Base-by-base conservation (phyloP, 108 stramenopile species). In the Cyclotella kingstonii region DNA sequence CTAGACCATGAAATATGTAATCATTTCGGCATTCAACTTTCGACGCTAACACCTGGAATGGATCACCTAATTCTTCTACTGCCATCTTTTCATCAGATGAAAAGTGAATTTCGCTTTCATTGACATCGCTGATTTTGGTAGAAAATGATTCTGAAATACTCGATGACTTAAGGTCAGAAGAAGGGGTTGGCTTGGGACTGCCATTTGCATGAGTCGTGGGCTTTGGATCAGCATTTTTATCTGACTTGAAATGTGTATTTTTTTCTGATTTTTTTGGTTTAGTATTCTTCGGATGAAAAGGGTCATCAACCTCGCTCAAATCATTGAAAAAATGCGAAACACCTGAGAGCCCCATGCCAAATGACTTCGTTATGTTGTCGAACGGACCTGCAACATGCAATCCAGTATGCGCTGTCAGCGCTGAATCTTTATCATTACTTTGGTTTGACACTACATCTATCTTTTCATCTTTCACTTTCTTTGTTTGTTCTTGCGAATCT, bases 21-120 rank as follows among this genome's bases (percentile, higher is more conserved):
- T 29, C 21, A 5, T 38, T 5, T 51, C 4, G 15, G 30, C 34
- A 22, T 17, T 4, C 66, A 34, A 28, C 31, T 10, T 11, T 9
- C 25, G 35, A 12, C 11, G 39, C 38, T 1, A 48, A 5, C 21
- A 18, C 29, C 15, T 39, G 34, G 18, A 46, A 60, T 22, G 58
- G 43, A 21, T 31, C 28, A 7, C 44, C 17, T 3, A 33, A 30
- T 3, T 9, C 19, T 36, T 48, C 21, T 35, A 30, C 14, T 0
- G 10, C 31, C 8, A 33, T 38, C 14, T 28, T 42, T 26, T 26
- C 48, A 1, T 39, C 18, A 6, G 43, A 46, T 15, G 21, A 27
- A 49, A 49, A 62, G n/a, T 62, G 48, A 30, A 48, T 62, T 38
- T 31, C 55, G 14, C 28, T 27, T 12, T 40, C 55, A 1, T 35